Base-by-base conservation (phyloP, 1,284 basidiomycete genomes). In the Lentinus polychrous region DNA sequence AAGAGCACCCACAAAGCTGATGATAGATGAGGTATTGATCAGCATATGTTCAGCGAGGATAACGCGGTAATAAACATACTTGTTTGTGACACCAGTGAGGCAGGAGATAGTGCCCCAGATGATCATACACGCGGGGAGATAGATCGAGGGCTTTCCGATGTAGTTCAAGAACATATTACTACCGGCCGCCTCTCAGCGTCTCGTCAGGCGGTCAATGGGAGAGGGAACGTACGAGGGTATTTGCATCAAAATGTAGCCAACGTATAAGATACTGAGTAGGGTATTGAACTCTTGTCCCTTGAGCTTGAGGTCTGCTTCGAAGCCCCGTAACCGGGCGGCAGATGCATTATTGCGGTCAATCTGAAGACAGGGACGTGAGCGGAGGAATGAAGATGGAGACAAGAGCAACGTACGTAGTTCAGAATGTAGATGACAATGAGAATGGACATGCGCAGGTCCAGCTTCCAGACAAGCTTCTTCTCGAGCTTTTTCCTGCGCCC, bases 231-330 rank as follows among this genome's bases (percentile, higher is more conserved):
- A 85, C 81, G 83, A 86, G 14, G 84, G 86, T 45, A 86, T 76
- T 62, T 91, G 88, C 81, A 88, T 86, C 47, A 86, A 63, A 53
- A 86, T 81, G 58, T 91, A 91, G 22, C 86, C 87, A 41, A 88
- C 77, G 58, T 87, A 91, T 35, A 91, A 75, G 52, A 90, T 79
- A 18, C 80, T 81, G 27, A 92, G 64, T 20, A 89, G 65, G 0
- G 83, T 86, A 8, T 81, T 76, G 61, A 89, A 91, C 58, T 90
- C 73, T 38, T 70, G 70, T 18, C 78, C 83, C 47, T 75, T 69
- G 34, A 90, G 68, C 23, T 76, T 59, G 15, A 91, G 69, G 59
- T 90, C 87, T 37, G 69, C 64, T 58, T 89, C 86, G 51, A 90
- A 81, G 1, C 87, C 87, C 49, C 76, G 73, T 35, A 87, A 60